Evolutionary conservation across 2,329 filamentous ascomycete species (phyloP), one percentile per base, ranked within the genome.

Genomic region (Aspergillus viridinutans): DNA sequence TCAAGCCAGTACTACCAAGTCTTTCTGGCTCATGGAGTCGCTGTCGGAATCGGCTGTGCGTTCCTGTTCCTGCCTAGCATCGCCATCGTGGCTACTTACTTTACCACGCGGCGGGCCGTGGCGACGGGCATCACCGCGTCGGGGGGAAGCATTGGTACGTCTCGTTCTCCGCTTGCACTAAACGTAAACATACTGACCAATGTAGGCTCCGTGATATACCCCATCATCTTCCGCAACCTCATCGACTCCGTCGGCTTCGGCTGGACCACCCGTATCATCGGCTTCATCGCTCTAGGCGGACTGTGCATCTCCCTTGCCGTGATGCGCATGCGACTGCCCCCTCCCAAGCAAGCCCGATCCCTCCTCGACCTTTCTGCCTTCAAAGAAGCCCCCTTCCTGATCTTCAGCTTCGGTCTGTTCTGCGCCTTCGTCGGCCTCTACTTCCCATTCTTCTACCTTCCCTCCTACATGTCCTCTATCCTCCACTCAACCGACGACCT

Each of bases 231-330:
- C 32, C 32, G 32, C 32, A 38, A 17, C 2, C 32, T 38, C 32
- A 38, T 38, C 32, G 5, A 38, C 32, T 17, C 14, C 14, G 14
- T 88, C 38, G 85, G 85, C 0, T 89, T 88, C 61, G 73, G 76
- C 0, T 88, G 85, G 85, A 80, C 85, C 0, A 81, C 84, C 1
- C 75, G 86, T 4, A 78, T 83, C 5, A 77, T 87, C 1, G 85
- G 78, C 0, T 85, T 88, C 60, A 78, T 89, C 20, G 80, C 62
- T 0, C 73, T 82, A 1, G 65, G 23, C 12, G 64, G 62, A 4
- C 53, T 66, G 8, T 20, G 59, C 9, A 17, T 71, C n/a, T 51
- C 64, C 2, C 54, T 67, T 3, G 1, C 26, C 5, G 26, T 63
- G 4, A 60, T 74, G 53, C 54, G 60, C 4, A 67, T 69, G 8